Percentiles rank a stretch among this genome's conserved stretches.
Evolutionary conservation across 805 yeast species (phyloP).

Genomic region (Candida quercuum): DNA sequence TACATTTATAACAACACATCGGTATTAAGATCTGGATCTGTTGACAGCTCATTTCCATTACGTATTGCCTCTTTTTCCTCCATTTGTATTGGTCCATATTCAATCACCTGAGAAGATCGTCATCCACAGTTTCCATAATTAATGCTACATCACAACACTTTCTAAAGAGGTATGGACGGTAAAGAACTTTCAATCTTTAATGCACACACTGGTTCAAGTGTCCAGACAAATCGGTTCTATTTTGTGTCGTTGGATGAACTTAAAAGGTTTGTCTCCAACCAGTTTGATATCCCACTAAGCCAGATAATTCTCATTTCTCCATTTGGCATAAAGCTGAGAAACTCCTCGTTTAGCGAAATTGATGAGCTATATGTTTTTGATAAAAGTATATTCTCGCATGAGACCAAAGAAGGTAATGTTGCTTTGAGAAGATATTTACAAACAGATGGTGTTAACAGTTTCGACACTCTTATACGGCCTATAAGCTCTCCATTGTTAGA

Average conservation of each 20-base stretch:
- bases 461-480: slow-evolving; percentile 26
- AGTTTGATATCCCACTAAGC: slow-evolving; percentile 35
- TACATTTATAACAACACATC: no score
- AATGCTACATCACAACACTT: no score
- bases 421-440: slow-evolving; percentile 14
- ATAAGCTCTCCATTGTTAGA: slow-evolving; percentile 32
- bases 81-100: no score
- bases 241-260: slow-evolving; percentile 38
- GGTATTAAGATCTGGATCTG: no score
- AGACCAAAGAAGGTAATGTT: slow-evolving; percentile 14
- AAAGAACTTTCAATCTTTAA: slow-evolving; percentile 23
- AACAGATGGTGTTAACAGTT: slow-evolving; percentile 4
- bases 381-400: slow-evolving; percentile 45
- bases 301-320: slow-evolving; percentile 53
- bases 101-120: no score
- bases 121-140: no score
- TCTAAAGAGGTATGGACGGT: slow-evolving; percentile 4
- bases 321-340: slow-evolving; percentile 55
- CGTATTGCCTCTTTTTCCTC: no score
- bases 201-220: slow-evolving; percentile 38
- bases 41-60: no score
- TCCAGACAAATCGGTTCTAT: slow-evolving; percentile 31
- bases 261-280: slow-evolving; percentile 33
- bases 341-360: slow-evolving; percentile 37
- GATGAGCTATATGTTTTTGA: slow-evolving; percentile 60